Evolutionary conservation across 495 filamentous ascomycete species (phyloP).

Genomic region (Trichoderma gamsii): DNA sequence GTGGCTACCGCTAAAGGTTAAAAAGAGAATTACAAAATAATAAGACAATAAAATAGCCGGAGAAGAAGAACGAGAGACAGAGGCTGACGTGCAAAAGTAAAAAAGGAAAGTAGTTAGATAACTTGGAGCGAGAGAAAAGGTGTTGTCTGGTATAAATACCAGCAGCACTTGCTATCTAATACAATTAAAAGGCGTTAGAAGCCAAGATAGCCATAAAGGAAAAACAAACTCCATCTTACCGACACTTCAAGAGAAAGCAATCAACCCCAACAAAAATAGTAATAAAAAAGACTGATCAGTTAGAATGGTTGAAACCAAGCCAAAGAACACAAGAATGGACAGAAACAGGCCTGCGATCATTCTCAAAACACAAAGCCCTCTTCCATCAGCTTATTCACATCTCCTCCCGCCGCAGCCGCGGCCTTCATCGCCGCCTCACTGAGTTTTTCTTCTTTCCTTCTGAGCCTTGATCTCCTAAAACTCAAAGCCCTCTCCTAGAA

Average conservation of each 20-base stretch:
- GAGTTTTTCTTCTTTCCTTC: slow-evolving; percentile 68
- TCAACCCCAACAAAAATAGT: too few species aligned
- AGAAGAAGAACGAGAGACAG: not conserved
- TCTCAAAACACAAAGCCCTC: slow-evolving; percentile 28
- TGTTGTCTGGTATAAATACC: too few species aligned
- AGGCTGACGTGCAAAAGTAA: too few species aligned
- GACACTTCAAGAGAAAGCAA: too few species aligned
- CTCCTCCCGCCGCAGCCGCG: slow-evolving; percentile 73
- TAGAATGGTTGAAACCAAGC: too few species aligned
- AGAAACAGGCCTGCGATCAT: not conserved
- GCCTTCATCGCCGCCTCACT: slow-evolving; percentile 67
- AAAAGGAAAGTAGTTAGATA: too few species aligned
- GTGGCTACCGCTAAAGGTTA: too few species aligned
- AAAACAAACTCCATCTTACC: not conserved
- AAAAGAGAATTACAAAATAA: not conserved
- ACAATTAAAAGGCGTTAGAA: too few species aligned
- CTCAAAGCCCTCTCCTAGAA: slow-evolving; percentile 34
- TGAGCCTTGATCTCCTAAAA: slow-evolving; percentile 75
- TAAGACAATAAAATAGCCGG: not conserved
- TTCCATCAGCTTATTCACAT: slow-evolving; percentile 46
- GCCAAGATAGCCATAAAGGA: too few species aligned
- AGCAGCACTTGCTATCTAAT: too few species aligned
- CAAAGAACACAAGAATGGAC: too few species aligned
- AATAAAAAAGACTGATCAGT: too few species aligned
- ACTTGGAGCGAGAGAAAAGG: not conserved